Evolutionary conservation across 345 rosid genomes (phyloP), one percentile per base, ranked within the genome.

Genomic region (Anastatica hierochuntica): DNA sequence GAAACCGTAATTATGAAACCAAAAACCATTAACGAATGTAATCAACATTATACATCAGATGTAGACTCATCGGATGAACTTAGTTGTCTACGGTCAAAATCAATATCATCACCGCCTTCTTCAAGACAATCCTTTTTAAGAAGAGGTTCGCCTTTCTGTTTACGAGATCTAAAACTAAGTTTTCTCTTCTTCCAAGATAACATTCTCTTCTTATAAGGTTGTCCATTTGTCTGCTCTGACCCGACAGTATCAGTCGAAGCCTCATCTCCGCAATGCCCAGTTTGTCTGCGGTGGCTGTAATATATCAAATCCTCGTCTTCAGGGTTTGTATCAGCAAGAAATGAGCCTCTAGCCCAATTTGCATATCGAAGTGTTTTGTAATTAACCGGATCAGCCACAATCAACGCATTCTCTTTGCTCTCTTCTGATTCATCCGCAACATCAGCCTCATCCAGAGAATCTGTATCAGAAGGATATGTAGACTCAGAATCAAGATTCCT

Each of bases 101-200:
- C 97, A 63, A 89, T 89, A 60, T 89, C 97, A 76, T 85, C 97
- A n/a, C 98, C 98, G 4, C 98, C 98, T 42, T 92, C 96, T 78
- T 92, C 96, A 35, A 79, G 88, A 68, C 85, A 75, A 6, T 78
- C 94, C 74, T 84, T 87, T 60, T 87, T 92, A 60, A 92, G 71
- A 79, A 92, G 70, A 12, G 98, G 95, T 67, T 92, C 96, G 8
- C 96, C 94, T 77, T 76, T 84, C 45, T 77, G 76, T 70, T 88
- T 88, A 17, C 84, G 74, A 64, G 96, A 88, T 72, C 88, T 64
- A 74, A 92, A 92, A 69, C 85, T 84, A 46, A 88, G 70, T 64
- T 85, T 87, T 71, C 96, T 78, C 73, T 88, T 92, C 76, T 85
- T 85, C 98, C 96, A 92, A 53, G 95, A 65, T 23, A 88, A 64